Conservation (phyloP, 805 yeast species). For the Lipomyces anomalus region DNA sequence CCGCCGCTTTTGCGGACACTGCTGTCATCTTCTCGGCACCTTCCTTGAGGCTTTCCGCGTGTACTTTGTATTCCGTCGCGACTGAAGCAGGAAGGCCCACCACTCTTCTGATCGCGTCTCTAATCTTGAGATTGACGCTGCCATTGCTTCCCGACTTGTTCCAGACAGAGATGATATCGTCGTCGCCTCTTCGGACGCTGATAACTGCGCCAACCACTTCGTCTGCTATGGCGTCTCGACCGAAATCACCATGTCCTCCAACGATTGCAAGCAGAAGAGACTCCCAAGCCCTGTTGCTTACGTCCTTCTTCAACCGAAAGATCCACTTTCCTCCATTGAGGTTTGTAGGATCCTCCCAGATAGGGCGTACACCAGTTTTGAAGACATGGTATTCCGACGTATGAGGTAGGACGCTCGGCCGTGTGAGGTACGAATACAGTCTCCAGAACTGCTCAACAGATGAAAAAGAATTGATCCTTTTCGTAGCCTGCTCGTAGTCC, state of each 20-base stretch:
- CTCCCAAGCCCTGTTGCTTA: constrained; percentile 29
- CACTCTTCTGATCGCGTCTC: constrained; percentile 22
- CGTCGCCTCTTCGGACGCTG: constrained; percentile 50
- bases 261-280: constrained; percentile 47
- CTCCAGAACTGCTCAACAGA: constrained; percentile 98
- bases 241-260: constrained; percentile 41
- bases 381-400: constrained; percentile 95
- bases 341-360: constrained; percentile 93
- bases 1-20: constrained; percentile 3
- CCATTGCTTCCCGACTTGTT: constrained; percentile 40
- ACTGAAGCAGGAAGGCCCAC: constrained; percentile 17
- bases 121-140: constrained; percentile 23
- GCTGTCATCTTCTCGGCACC: constrained; percentile 18
- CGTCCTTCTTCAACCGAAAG: constrained; percentile 60
- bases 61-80: constrained; percentile 30
- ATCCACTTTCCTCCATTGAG: constrained; percentile 93
- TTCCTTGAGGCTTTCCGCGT: constrained; percentile 30
- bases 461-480: constrained; percentile 82
- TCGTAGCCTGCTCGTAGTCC: constrained; percentile 85
- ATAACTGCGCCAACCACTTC: constrained; percentile 54
- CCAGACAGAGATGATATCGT: constrained; percentile 58
- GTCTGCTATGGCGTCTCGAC: constrained; percentile 37
- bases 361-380: constrained; percentile 90
- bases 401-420: constrained; percentile 79
- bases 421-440: constrained; percentile 83